Base-by-base conservation (phyloP, 352 stramenopile species). In the Phytophthora idaei region DNA sequence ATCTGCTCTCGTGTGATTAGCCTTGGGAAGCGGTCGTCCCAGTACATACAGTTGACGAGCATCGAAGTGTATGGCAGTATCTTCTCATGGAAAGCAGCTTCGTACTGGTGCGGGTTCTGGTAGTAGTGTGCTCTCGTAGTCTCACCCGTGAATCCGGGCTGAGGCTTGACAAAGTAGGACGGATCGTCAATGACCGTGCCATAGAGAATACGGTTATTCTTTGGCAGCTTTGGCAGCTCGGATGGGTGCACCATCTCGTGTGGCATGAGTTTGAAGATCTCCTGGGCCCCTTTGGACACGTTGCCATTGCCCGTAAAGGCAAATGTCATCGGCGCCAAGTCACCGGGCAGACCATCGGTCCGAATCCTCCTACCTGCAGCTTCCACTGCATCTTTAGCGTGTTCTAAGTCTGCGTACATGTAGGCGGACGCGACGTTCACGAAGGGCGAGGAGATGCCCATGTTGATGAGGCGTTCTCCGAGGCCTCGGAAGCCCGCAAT, bases 41-140 rank as follows among this genome's bases (percentile, higher is more conserved):
- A 99, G 78, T 99, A 99, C 74, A 98, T 98, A 68, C 93, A 94
- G 79, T 98, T 99, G 48, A 98, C 82, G 25, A 99, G 71, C 66
- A 98, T 95, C 36, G 93, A 97, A 54, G 86, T 81, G 67, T 98
- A 87, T 5, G 94, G 94, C 46, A 93, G 83, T 56, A 98, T 77
- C 17, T 80, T 87, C 61, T 97, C 73, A 56, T 97, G 87, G 78
- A 99, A 99, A 32, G 88, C 82, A 49, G 80, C 73, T 52, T 96
- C 85, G 76, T 98, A 99, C 34, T 89, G 60, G 42, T 94, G 78
- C 4, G 97, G 94, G 69, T 98, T 80, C 56, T 86, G 76, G 64
- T 96, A 96, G 77, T 98, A 99, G 55, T 99, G 81, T 5, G 90
- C 73, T 10, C 90, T 80, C 8, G 72, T 74, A 2, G 48, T 44